Percentiles rank a stretch among this genome's conserved stretches.
These are phyloP conservation scores for Ophiosphaerella korrae DNA, from an alignment of 2,329 filamentous ascomycete genomes.

Conservation along the genomic window DNA sequence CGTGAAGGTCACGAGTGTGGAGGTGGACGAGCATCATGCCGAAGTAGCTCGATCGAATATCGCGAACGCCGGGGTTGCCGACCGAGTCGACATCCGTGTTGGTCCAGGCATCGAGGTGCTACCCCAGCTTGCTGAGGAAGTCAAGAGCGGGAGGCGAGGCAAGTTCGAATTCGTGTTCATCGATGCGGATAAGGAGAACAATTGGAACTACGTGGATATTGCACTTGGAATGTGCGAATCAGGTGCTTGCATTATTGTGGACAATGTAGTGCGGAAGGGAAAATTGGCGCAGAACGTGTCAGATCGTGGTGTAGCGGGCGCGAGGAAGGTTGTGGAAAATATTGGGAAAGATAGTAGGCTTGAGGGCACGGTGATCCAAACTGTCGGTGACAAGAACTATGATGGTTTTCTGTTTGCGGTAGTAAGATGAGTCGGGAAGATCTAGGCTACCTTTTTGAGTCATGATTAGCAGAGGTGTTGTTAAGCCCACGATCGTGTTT, in stretches of 20 bases:
- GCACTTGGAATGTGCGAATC: slow-evolving; percentile 50
- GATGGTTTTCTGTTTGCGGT: slow-evolving; percentile 53
- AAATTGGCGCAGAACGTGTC: slow-evolving; percentile 39
- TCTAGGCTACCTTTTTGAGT: no score
- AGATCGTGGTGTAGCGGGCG: slow-evolving; percentile 38
- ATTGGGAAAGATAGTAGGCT: slow-evolving; percentile 51
- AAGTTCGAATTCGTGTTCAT: slow-evolving; percentile 60
- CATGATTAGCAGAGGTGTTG: no score
- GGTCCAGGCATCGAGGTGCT: slow-evolving; percentile 54
- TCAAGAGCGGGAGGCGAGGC: slow-evolving; percentile 44
- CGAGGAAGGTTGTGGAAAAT: slow-evolving; percentile 49
- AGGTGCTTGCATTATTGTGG: slow-evolving; percentile 54
- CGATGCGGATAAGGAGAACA: slow-evolving; percentile 59
- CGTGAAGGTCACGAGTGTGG: slow-evolving; percentile 57
- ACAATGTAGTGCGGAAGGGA: slow-evolving; percentile 57
- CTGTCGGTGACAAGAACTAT: slow-evolving; percentile 55
- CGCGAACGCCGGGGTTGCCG: slow-evolving; percentile 46
- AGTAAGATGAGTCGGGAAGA: slow-evolving; percentile 31
- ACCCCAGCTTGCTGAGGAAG: slow-evolving; percentile 49
- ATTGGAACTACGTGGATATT: slow-evolving; percentile 56
- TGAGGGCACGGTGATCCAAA: slow-evolving; percentile 52
- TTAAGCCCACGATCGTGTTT: no score
- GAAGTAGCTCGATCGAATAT: slow-evolving; percentile 56
- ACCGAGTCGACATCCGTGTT: slow-evolving; percentile 52
- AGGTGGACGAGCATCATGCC: slow-evolving; percentile 54